These are phyloP conservation scores for Paradendryphiella salina DNA, from an alignment of 2,329 filamentous ascomycete species.

Conservation along the genomic window DNA sequence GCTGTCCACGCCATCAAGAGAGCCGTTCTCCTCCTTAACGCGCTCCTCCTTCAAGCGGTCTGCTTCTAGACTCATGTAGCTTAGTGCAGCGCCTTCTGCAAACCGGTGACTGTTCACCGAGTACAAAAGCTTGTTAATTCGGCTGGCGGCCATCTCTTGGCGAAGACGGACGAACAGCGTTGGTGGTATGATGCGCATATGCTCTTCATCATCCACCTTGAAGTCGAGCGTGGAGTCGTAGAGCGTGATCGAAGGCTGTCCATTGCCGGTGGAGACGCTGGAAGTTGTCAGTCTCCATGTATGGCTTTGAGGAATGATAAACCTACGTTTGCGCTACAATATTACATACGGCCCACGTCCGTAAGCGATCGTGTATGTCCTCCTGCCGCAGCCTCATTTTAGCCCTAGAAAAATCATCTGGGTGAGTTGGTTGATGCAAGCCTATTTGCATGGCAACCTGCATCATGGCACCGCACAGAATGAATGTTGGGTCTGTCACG, in stretches of 20 bases:
- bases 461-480: slow-evolving; percentile 82
- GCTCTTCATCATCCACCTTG: slow-evolving; percentile 43
- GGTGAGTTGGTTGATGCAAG: slow-evolving; percentile 77
- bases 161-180: slow-evolving; percentile 44
- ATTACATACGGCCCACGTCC: slow-evolving; percentile 84
- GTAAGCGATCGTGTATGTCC: slow-evolving; percentile 75
- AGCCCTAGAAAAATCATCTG: slow-evolving; percentile 79
- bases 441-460: slow-evolving; percentile 83
- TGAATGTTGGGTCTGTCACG: slow-evolving; percentile 78
- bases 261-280: slow-evolving; percentile 79
- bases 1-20: slow-evolving; percentile 41
- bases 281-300: slow-evolving; percentile 17
- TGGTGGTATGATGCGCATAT: slow-evolving; percentile 44
- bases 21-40: slow-evolving; percentile 20
- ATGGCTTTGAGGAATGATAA: not conserved
- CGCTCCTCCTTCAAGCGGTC: slow-evolving; percentile 45
- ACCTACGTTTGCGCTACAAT: slow-evolving; percentile 73
- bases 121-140: slow-evolving; percentile 46
- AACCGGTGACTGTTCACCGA: slow-evolving; percentile 40
- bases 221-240: slow-evolving; percentile 71
- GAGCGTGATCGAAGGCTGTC: slow-evolving; percentile 75
- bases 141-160: slow-evolving; percentile 46
- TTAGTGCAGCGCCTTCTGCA: slow-evolving; percentile 35
- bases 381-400: slow-evolving; percentile 76
- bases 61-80: slow-evolving; percentile 44